Evolutionary conservation across 352 stramenopile genomes (phyloP), one percentile per base, ranked within the genome.

Genomic region (Blastocystis sp.): DNA sequence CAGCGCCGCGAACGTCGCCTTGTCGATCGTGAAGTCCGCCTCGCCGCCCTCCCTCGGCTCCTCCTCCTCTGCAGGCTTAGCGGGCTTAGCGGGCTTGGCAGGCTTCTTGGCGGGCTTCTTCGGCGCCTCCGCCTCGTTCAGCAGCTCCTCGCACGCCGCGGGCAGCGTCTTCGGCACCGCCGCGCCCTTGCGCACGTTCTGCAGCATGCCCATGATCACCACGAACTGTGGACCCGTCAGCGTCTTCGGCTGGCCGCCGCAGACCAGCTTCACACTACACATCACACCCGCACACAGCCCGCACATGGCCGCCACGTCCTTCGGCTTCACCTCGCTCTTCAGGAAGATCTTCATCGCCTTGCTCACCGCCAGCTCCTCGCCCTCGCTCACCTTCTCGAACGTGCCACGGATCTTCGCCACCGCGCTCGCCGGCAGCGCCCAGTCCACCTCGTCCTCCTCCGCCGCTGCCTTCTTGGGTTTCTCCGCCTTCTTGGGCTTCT

Each of bases 291-390:
- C 43, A 17, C 40, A 28, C 11, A 1, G n/a, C 52, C 11, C 42
- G 17, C 54, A 82, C 78, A 88, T 54, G 40, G 10, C 43, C n/a
- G 61, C 28, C 4, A 88, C 34, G 2, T 88, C 78, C 2, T 21
- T 52, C 38, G 34, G 43, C 60, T 88, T 79, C 64, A 88, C 78
- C 21, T 57, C 61, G 24, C 57, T 76, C 63, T 88, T 78, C 68
- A 68, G 2, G 34, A 88, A 77, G 1, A 38, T 9, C 28, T 88
- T 88, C n/a, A 88, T 79, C 38, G 78, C 78, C 43, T 79, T 88
- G 21, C 34, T 38, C 10, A 61, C 17, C n/a, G 57, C n/a, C 19
- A 88, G 28, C 43, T 76, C 68, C 52, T 61, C 65, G 38, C 78
- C 78, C 14, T 76, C 68, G 45, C 64, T 68, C 68, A 48, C n/a